These are phyloP conservation scores for Lasiosphaeria miniovina DNA, from an alignment of 495 filamentous ascomycete genomes.

Conservation along the genomic window DNA sequence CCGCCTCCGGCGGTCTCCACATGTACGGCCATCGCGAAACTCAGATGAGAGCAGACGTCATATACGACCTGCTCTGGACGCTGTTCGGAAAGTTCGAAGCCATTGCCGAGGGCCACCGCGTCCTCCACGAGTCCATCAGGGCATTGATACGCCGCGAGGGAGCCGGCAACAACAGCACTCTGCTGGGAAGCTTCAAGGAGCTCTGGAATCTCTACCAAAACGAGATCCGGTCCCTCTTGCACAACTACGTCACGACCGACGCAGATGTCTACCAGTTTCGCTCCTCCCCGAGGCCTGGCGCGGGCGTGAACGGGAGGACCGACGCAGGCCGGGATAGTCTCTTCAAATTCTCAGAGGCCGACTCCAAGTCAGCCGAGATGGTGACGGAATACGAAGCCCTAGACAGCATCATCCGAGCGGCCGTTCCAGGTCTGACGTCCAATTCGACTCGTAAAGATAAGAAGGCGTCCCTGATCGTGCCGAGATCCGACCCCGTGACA, in stretches of 20 bases:
- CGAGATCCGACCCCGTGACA: constrained; percentile 26
- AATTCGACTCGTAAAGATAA: constrained; percentile 63
- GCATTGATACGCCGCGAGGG: constrained; percentile 78
- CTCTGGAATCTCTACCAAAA: constrained; percentile 80
- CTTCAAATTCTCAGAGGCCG: constrained; percentile 85
- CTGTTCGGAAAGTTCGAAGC: constrained; percentile 95
- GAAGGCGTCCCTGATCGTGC: constrained; percentile 34
- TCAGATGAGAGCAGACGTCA: constrained; percentile 70
- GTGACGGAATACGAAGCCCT: constrained; percentile 84
- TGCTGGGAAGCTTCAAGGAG: constrained; percentile 82
- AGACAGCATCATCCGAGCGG: constrained; percentile 81
- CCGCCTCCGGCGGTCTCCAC: constrained; percentile 56
- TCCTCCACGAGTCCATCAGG: constrained; percentile 84
- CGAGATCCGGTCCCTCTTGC: constrained; percentile 84
- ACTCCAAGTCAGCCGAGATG: constrained; percentile 69
- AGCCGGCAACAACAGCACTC: constrained; percentile 50
- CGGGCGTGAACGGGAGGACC: constrained; percentile 49
- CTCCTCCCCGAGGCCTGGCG: constrained; percentile 40
- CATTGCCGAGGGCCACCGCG: constrained; percentile 92
- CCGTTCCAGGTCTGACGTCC: constrained; percentile 89
- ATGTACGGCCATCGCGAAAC: constrained; percentile 64
- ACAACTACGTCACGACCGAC: constrained; percentile 96
- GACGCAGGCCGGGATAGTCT: constrained; percentile 70
- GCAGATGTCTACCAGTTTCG: constrained; percentile 63
- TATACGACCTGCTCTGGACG: constrained; percentile 86